Percentiles rank a stretch among this genome's conserved stretches.
Evolutionary conservation across 495 filamentous ascomycete genomes (phyloP).

Genomic region (Lophiostoma macrostomum): DNA sequence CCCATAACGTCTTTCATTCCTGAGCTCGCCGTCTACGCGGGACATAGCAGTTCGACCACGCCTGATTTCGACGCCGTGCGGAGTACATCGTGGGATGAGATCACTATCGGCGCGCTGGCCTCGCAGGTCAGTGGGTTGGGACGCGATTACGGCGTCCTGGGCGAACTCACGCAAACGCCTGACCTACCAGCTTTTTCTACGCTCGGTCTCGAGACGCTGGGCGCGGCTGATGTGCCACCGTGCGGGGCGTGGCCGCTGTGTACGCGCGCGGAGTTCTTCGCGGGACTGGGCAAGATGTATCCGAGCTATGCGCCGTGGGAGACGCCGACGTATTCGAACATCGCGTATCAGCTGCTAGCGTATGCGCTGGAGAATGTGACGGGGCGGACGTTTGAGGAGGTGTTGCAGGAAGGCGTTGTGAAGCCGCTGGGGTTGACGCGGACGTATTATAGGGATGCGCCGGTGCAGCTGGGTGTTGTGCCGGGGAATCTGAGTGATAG

Average conservation of each 20-base stretch:
- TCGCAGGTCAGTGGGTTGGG: constrained; percentile 45
- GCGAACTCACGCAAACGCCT: constrained; percentile 2
- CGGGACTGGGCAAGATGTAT: constrained; percentile 8
- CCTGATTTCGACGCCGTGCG: constrained; percentile 5
- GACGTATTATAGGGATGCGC: constrained; percentile 17
- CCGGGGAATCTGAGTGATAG: constrained; percentile 16
- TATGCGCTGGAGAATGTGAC: constrained; percentile 56
- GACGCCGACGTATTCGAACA: constrained; percentile 58
- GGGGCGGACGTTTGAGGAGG: constrained; percentile 44
- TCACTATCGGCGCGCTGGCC: constrained; percentile 47
- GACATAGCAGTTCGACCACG: not conserved
- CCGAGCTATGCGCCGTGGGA: constrained; percentile 16
- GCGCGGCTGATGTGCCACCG: not conserved
- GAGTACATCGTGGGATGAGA: constrained; percentile 36
- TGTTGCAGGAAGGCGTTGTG: constrained; percentile 44
- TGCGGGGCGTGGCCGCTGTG: constrained; percentile 13
- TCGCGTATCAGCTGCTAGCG: constrained; percentile 52
- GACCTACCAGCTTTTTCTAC: not conserved
- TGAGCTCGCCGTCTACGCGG: constrained; percentile 40
- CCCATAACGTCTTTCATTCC: constrained; percentile 55
- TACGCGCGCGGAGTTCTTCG: constrained; percentile 4
- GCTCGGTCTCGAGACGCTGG: not conserved
- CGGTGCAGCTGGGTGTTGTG: constrained; percentile 22
- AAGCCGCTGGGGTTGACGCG: constrained; percentile 23
- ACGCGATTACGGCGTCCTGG: constrained; percentile 30